Conservation (phyloP, 345 rosid genomes). For the Adansonia digitata region DNA sequence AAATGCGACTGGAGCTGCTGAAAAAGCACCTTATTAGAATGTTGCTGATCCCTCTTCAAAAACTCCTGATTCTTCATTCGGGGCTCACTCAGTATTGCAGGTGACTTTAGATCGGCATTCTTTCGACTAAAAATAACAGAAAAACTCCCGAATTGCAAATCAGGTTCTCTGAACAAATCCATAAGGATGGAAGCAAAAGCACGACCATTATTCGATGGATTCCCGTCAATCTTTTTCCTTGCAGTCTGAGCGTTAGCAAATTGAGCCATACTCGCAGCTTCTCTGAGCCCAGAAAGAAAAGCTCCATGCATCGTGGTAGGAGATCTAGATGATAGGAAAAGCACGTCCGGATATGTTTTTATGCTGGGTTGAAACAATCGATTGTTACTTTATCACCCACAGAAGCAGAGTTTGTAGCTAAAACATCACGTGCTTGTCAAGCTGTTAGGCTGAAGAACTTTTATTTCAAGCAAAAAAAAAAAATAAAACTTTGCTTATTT, state of each 20-base stretch:
- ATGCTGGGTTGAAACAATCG: too few species aligned
- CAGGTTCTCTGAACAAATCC: constrained; percentile 93
- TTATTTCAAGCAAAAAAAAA: too few species aligned
- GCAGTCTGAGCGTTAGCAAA: constrained; percentile 51
- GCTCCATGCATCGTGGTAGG: constrained; percentile 99
- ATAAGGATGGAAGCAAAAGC: constrained; percentile 76
- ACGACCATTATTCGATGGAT: constrained; percentile 67
- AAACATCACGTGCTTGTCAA: too few species aligned
- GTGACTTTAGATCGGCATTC: constrained; percentile 65
- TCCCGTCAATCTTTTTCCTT: constrained; percentile 51
- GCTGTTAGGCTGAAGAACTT: too few species aligned
- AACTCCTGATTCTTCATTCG: constrained; percentile 59
- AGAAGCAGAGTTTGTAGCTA: too few species aligned
- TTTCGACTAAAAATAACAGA: constrained; percentile 67
- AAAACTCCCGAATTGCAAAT: constrained; percentile 88
- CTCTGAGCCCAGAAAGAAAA: constrained; percentile 87
- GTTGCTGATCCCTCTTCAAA: constrained; percentile 58
- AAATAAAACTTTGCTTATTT: too few species aligned
- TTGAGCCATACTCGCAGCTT: constrained; percentile 90
- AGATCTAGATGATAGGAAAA: too few species aligned
- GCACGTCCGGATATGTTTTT: too few species aligned
- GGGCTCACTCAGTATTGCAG: constrained; percentile 74
- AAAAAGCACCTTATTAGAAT: constrained; percentile 86
- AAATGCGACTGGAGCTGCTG: constrained; percentile 98
- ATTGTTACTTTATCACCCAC: too few species aligned